These are phyloP conservation scores for Coniochaeta ligniaria DNA, from an alignment of 2,329 filamentous ascomycete species.

Conservation along the genomic window DNA sequence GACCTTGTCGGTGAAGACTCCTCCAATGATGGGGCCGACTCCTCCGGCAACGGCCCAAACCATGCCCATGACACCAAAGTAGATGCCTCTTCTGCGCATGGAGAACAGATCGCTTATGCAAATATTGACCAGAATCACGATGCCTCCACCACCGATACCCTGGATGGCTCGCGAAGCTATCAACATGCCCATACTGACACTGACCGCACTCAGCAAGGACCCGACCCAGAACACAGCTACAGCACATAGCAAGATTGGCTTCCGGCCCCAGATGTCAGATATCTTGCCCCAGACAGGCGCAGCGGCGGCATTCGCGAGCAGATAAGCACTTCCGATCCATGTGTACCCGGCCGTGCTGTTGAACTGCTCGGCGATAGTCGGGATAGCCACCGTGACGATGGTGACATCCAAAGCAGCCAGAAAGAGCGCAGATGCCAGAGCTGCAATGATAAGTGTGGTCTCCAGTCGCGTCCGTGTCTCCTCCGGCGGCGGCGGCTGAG, in stretches of 20 bases:
- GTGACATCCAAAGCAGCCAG: slow-evolving; percentile 44
- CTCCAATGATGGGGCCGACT: slow-evolving; percentile 54
- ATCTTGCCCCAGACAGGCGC: slow-evolving; percentile 65
- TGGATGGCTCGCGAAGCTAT: slow-evolving; percentile 41
- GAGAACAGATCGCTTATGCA: slow-evolving; percentile 48
- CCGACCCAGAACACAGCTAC: slow-evolving; percentile 44
- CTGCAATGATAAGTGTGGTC: slow-evolving; percentile 27
- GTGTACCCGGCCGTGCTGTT: slow-evolving; percentile 60
- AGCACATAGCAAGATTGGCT: slow-evolving; percentile 41
- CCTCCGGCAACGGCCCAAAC: slow-evolving; percentile 61
- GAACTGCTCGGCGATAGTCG: slow-evolving; percentile 52
- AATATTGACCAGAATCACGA: slow-evolving; percentile 45
- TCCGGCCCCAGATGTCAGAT: slow-evolving; percentile 51
- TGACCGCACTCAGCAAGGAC: slow-evolving; percentile 39
- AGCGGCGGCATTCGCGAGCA: slow-evolving; percentile 60
- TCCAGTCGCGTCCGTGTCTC: slow-evolving; percentile 20
- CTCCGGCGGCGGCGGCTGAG: slow-evolving; percentile 9
- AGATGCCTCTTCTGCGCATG: slow-evolving; percentile 32
- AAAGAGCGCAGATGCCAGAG: slow-evolving; percentile 33
- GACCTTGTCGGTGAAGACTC: slow-evolving; percentile 55
- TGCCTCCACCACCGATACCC: slow-evolving; percentile 43
- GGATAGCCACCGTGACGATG: slow-evolving; percentile 55
- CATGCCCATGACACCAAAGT: slow-evolving; percentile 58
- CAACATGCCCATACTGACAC: slow-evolving; percentile 36
- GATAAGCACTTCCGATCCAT: slow-evolving; percentile 70